These are phyloP conservation scores for Erigeron philadelphicus DNA, from an alignment of 140 eudicot species.

Conservation along the genomic window DNA sequence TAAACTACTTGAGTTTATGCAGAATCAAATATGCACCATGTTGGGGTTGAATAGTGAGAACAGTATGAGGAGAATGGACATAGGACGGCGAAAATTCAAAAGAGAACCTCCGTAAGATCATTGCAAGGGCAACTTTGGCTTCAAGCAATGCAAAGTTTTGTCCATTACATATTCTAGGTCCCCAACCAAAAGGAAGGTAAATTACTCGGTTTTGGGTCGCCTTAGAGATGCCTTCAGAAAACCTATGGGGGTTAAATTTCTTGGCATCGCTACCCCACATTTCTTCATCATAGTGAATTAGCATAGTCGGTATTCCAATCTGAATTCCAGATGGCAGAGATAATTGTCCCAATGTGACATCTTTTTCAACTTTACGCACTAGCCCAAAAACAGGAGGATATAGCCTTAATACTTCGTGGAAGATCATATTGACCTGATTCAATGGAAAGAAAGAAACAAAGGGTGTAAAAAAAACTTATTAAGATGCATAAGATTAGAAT, in stretches of 20 bases:
- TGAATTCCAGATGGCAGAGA: slow-evolving; percentile 33
- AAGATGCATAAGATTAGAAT: neutral
- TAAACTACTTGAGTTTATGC: slow-evolving; percentile 14
- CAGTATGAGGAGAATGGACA: slow-evolving; percentile 39
- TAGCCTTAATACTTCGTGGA: slow-evolving; percentile 48
- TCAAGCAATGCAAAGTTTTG: slow-evolving; percentile 48
- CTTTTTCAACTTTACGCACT: slow-evolving; percentile 31
- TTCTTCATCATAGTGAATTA: slow-evolving; percentile 42
- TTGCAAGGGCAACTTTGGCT: slow-evolving; percentile 43
- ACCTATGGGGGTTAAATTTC: slow-evolving; percentile 46
- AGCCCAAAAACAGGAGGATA: slow-evolving; percentile 43
- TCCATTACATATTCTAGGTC: slow-evolving; percentile 46
- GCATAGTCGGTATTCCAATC: slow-evolving; percentile 34
- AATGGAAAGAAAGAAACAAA: neutral
- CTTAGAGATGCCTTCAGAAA: slow-evolving; percentile 41
- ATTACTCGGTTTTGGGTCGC: slow-evolving; percentile 42
- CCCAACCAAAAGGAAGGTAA: slow-evolving; percentile 43
- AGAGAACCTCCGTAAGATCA: slow-evolving; percentile 42
- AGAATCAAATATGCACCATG: slow-evolving; percentile 35
- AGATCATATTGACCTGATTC: slow-evolving; percentile 25
- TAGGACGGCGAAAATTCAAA: slow-evolving; percentile 44
- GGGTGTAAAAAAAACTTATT: neutral
- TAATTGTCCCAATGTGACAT: slow-evolving; percentile 29
- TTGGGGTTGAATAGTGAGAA: slow-evolving; percentile 34
- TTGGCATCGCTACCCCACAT: slow-evolving; percentile 55